Evolutionary conservation across 495 filamentous ascomycete genomes (phyloP), one percentile per base, ranked within the genome.

Genomic region (Trichoderma reesei): DNA sequence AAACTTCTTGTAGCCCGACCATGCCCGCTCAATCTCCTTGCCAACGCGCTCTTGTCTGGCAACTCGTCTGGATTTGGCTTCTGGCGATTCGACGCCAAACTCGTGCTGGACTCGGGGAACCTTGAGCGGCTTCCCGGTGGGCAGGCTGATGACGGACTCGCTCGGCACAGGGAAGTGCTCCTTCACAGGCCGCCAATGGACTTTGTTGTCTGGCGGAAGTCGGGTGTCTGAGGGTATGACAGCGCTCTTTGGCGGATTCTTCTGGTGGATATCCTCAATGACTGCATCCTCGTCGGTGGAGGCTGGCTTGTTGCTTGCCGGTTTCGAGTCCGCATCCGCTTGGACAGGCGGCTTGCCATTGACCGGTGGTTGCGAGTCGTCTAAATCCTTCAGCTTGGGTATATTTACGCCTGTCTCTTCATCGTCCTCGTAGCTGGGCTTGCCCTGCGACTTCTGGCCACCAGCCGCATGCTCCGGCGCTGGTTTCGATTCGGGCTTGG

Each of bases 1-100:
- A 73, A 89, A 81, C 33, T 83, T 73, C 73, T 86, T 90, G 73
- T 98, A 98, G 64, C 90, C 89, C 11, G 82, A 79, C 92, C 93
- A 98, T 0, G 88, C 82, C 67, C 86, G 88, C 63, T 83, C 68
- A 69, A 96, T 92, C 39, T 90, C 89, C 18, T 85, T 78, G 70
- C 86, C 91, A 20, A 98, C 87, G 80, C 79, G 75, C n/a, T 80
- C 77, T 64, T 87, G 83, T 54, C 87, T 84, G 63, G 80, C 73
- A 67, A 88, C 70, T 11, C 90, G 86, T 66, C 81, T 81, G 64
- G 81, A 81, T 66, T 84, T 86, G 13, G 80, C 83, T 9, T 78
- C 73, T 0, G 80, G 72, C 0, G 83, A 77, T 69, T 96, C 90
- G 64, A 84, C 78, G 7, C 69, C 73, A 73, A 94, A 91, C 0